phyloP scores from a whole-genome alignment of 495 filamentous ascomycete genomes.

The Durotheca rogersii region DNA sequence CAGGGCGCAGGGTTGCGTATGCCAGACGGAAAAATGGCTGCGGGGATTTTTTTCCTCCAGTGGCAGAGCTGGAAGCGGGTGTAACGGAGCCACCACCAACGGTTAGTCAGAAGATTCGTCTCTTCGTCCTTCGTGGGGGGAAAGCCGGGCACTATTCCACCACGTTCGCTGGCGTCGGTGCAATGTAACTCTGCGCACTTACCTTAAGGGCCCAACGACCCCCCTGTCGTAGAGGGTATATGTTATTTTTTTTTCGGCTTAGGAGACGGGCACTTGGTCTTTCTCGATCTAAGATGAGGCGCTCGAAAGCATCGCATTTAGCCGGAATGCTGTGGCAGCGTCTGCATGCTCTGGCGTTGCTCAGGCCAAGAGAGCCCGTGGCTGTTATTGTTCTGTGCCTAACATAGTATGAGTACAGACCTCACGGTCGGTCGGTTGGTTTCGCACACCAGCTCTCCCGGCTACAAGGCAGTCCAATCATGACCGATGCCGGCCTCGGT shows the following conservation, averaged over 20 bases:
- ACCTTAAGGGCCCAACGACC: constrained; percentile 4
- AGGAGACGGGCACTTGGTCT: neutral
- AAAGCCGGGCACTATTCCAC: constrained; percentile 21
- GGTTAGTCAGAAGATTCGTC: constrained; percentile 21
- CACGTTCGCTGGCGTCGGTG: constrained; percentile 10
- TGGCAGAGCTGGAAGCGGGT: constrained; percentile 6
- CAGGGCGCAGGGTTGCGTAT: constrained; percentile 8
- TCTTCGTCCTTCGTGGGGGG: constrained; percentile 1
- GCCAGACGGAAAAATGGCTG: constrained; percentile 22
- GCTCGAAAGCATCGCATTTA: constrained; percentile 7
- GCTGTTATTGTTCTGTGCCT: too few species aligned
- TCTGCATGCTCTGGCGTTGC: too few species aligned
- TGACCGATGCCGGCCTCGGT: neutral
- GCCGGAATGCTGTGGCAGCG: too few species aligned
- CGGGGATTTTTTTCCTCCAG: constrained; percentile 33
- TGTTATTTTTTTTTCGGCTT: too few species aligned
- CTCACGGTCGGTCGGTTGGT: too few species aligned
- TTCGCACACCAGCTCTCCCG: too few species aligned
- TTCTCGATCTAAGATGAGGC: neutral
- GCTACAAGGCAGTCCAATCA: neutral
- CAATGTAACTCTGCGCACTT: constrained; percentile 21
- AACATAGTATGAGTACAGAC: too few species aligned
- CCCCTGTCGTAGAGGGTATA: neutral
- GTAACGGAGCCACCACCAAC: constrained; percentile 13
- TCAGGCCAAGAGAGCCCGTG: too few species aligned